phyloP scores from a whole-genome alignment of 345 rosid genomes.

The Reutealis trisperma region DNA sequence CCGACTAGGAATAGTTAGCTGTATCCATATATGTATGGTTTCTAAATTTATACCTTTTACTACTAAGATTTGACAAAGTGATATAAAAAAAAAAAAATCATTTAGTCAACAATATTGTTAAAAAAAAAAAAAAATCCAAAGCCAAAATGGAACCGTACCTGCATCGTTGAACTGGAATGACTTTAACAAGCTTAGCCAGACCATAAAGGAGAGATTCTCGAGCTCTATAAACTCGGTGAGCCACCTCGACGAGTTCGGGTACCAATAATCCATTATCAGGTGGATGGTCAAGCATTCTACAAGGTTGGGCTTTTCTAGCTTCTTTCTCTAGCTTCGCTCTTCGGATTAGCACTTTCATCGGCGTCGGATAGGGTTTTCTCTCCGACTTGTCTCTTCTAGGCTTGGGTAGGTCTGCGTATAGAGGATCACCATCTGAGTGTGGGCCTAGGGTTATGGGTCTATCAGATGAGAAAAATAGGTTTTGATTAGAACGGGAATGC shows the following conservation, averaged over 20 bases:
- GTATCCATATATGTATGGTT: no score
- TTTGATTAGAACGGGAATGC: not conserved
- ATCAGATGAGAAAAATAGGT: slow-evolving; percentile 18
- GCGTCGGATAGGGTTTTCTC: slow-evolving; percentile 83
- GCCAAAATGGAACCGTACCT: slow-evolving; percentile 31
- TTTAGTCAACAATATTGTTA: no score
- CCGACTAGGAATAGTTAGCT: no score
- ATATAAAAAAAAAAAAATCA: no score
- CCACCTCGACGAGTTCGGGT: slow-evolving; percentile 67
- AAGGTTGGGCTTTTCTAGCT: slow-evolving; percentile 65
- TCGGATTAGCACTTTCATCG: slow-evolving; percentile 64
- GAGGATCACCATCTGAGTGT: slow-evolving; percentile 35
- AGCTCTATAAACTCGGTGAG: slow-evolving; percentile 60
- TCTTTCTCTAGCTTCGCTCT: slow-evolving; percentile 70
- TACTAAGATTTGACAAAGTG: no score
- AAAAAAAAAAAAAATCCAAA: not conserved
- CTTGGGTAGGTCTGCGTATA: slow-evolving; percentile 65
- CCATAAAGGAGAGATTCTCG: slow-evolving; percentile 55
- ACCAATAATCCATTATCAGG: slow-evolving; percentile 81
- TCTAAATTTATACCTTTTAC: no score
- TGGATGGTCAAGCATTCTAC: slow-evolving; percentile 61
- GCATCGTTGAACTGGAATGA: slow-evolving; percentile 66
- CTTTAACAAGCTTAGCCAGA: slow-evolving; percentile 45
- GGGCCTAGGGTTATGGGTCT: not conserved
- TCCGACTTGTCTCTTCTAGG: slow-evolving; percentile 66